A percentile compares a stretch with the other conserved stretches of the same genome.
These are phyloP conservation scores for Ramularia endophylla DNA, from an alignment of 2,329 filamentous ascomycete genomes.

Conservation along the genomic window DNA sequence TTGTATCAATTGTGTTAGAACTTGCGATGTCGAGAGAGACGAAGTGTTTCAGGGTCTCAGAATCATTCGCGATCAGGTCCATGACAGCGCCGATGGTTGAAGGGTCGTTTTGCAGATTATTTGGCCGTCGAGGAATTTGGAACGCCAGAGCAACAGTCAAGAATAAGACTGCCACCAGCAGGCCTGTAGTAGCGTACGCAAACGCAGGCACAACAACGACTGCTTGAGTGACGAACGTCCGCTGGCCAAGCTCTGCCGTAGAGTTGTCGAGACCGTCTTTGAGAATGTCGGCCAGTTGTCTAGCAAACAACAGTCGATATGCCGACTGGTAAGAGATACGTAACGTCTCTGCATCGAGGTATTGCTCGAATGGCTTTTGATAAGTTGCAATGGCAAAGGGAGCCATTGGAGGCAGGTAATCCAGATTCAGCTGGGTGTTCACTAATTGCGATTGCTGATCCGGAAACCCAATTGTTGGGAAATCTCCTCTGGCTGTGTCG, in stretches of 20 bases:
- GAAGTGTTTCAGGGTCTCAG: constrained; percentile 2
- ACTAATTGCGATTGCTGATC: constrained; percentile 17
- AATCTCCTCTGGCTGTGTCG: constrained; percentile 11
- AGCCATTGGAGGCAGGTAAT: constrained; percentile 30
- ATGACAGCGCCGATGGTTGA: constrained; percentile 34
- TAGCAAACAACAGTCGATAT: constrained; percentile 40
- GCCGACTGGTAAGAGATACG: constrained; percentile 34
- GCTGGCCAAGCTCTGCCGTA: constrained; percentile 13
- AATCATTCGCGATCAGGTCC: constrained; percentile 27
- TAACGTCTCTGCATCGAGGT: constrained; percentile 31
- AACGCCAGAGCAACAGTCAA: constrained; percentile 22
- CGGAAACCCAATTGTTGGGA: constrained; percentile 19
- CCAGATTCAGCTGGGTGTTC: constrained; percentile 20
- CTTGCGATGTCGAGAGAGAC: neutral
- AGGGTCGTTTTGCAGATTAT: constrained; percentile 23
- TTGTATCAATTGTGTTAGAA: too few species aligned
- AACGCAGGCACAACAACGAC: constrained; percentile 36
- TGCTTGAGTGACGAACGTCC: constrained; percentile 25
- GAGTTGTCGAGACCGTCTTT: constrained; percentile 9
- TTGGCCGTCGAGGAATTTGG: neutral
- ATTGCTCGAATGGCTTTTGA: constrained; percentile 24
- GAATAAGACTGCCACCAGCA: constrained; percentile 29
- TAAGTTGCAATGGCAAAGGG: constrained; percentile 34
- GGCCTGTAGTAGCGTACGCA: constrained; percentile 32
- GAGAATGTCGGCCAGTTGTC: constrained; percentile 31